Evolutionary conservation across 2,329 filamentous ascomycete species (phyloP), one percentile per base, ranked within the genome.

Genomic region (Pezizomycotina sp.): DNA sequence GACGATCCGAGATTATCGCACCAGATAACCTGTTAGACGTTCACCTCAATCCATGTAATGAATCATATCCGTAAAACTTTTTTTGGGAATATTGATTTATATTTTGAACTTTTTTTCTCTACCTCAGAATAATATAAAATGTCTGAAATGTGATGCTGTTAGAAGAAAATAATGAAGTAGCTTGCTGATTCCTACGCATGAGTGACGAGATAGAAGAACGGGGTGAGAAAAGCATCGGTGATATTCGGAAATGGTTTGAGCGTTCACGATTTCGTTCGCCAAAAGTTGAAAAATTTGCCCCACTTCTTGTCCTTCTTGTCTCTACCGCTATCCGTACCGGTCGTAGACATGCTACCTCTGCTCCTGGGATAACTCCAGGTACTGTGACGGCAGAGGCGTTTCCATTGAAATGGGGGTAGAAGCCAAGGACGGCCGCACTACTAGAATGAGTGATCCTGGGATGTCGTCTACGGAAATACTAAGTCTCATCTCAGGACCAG

Each of bases 401-500:
- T 10, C 34, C 50, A 31, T 47, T 48, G 16, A 47, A 49, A 19
- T 45, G 49, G 24, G 44, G 45, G 19, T 50, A 51, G 21, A 51
- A 43, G 16, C 50, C 49, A 23, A n/a, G n/a, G n/a, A n/a, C n/a
- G n/a, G n/a, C n/a, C n/a, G n/a, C n/a, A n/a, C 36, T 44, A n/a
- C 24, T 25, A 7, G 41, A 44, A n/a, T 44, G 36, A 16, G 41
- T 13, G 41, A 39, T 37, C 33, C 41, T 26, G 50, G 50, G 26
- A 51, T 47, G 37, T 52, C 50, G 20, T 52, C 50, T n/a, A 40
- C 36, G 7, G 41, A 44, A 31, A 49, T 42, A 13, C 49, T 51
- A 48, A 52, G 48, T 30, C 49, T 46, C 40, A 52, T 51, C 36
- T 52, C 49, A 31, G 50, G 50, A 19, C 49, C 49, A 15, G 50